Percentiles rank a stretch among this genome's conserved stretches.
Conservation (phyloP, 148 eudicot species). For the Rhododendron mucronatum region DNA sequence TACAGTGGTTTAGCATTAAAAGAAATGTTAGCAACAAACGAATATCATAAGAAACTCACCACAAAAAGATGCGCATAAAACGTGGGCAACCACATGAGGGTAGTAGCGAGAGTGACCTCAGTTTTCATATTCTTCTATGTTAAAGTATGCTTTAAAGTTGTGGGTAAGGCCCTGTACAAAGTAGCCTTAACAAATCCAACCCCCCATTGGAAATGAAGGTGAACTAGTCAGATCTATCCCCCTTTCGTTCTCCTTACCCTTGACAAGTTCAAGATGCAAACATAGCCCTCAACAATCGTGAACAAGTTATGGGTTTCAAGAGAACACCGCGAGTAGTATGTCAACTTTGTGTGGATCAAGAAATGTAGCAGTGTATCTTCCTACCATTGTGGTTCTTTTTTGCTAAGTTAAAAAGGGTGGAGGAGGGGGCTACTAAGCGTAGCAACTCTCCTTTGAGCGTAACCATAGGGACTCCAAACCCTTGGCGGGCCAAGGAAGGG, state of each 20-base stretch:
- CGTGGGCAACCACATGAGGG: neutral
- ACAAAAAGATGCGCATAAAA: neutral
- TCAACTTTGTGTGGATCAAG: neutral
- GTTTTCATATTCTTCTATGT: neutral
- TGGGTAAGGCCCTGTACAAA: neutral
- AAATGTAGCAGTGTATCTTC: neutral
- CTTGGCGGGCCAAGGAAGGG: neutral
- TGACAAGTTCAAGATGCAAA: neutral
- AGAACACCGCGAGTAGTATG: neutral
- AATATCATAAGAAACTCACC: neutral
- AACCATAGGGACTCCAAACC: neutral
- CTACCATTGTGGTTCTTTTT: neutral
- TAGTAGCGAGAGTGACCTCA: neutral
- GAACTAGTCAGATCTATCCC: neutral
- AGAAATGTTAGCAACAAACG: slow-evolving; percentile 2
- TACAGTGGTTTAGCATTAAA: slow-evolving; percentile 26
- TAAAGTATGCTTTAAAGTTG: neutral
- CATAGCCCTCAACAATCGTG: neutral
- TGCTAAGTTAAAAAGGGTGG: neutral
- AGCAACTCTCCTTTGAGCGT: neutral
- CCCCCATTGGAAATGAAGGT: neutral
- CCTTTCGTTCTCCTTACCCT: neutral
- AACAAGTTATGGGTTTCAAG: neutral
- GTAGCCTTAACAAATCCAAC: neutral
- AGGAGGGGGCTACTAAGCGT: neutral